Base-by-base conservation (phyloP, 2,329 filamentous ascomycete species). In the Talaromyces funiculosus region DNA sequence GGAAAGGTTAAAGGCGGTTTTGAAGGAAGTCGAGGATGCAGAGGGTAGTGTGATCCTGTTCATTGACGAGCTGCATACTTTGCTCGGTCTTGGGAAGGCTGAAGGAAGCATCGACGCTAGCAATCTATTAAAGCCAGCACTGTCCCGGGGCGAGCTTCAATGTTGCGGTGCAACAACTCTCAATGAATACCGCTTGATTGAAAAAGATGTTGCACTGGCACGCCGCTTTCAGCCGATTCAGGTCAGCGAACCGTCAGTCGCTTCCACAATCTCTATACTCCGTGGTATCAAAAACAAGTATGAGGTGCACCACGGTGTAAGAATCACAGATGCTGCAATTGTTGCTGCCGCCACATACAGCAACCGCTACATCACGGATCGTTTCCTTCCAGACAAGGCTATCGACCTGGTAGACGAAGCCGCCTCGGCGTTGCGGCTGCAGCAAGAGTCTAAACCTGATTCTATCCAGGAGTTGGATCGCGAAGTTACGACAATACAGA, bases 321-420 rank as follows among this genome's bases (percentile, higher is more conserved):
- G 92, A 58, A 97, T 99, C 66, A 96, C 91, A 0, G 94, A 97
- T 68, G 88, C 89, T 1, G 92, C 94, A 6, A 79, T 97, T 10
- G 93, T 99, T 14, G 92, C 94, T 1, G 93, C 94, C 2, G 92
- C 93, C 2, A 90, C 90, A 0, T 90, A 95, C 71, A 94, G 90
- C 64, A 97, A 97, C 70, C 89, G 94, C 56, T 99, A 97, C 73
- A 94, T 99, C 67, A 97, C 92, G 14, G 93, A 97, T 71, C 88
- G 94, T 1, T 97, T 96, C 75, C 80, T 97, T 0, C 94, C 94
- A 0, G 94, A 99, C 75, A 97, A 97, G 73, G 94, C 94, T 2
- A 97, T 99, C 64, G 94, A 97, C 72, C 77, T 97, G 16, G 94
- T 99, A 73, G 94, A 97, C 65, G 94, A 97, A 76, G 94, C 94